Evolutionary conservation across 495 filamentous ascomycete species (phyloP).

Genomic region (Pyrenopolyporus hunteri): DNA sequence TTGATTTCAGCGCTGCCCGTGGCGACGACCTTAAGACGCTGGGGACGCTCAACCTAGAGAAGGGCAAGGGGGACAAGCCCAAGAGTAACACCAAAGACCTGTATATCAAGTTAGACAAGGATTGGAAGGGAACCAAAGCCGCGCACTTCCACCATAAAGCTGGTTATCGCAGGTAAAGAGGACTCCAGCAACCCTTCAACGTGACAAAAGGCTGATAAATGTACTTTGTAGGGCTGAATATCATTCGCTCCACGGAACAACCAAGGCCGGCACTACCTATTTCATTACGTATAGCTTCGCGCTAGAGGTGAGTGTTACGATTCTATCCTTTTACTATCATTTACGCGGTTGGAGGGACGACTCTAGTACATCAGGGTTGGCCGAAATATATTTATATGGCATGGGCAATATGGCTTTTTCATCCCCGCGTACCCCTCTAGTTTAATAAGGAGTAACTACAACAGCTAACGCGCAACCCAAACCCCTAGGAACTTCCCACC

Average conservation of each 20-base stretch:
- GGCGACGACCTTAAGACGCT: conserved; percentile 30
- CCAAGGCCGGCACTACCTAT: conserved; percentile 28
- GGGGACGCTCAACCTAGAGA: conserved; percentile 27
- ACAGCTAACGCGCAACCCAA: not conserved
- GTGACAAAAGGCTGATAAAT: not conserved
- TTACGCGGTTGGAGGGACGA: not conserved
- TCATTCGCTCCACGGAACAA: conserved; percentile 18
- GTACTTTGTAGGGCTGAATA: conserved; percentile 23
- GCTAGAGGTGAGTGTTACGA: conserved; percentile 11
- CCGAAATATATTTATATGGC: no score
- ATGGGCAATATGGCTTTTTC: no score
- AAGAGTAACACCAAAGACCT: conserved; percentile 14
- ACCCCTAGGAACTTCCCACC: conserved; percentile 12
- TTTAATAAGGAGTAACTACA: not conserved
- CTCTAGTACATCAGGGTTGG: not conserved
- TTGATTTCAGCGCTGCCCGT: conserved; percentile 21
- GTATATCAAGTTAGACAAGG: conserved; percentile 26
- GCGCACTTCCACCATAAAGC: conserved; percentile 27
- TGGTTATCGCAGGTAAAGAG: conserved; percentile 18
- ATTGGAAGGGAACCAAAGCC: conserved; percentile 9
- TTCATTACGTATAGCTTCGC: conserved; percentile 30
- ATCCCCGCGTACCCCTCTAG: no score
- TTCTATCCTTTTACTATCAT: not conserved
- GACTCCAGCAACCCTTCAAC: no score
- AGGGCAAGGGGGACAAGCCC: conserved; percentile 16